These are phyloP conservation scores for Ricinus communis DNA, from an alignment of 345 rosid genomes.

Conservation along the genomic window DNA sequence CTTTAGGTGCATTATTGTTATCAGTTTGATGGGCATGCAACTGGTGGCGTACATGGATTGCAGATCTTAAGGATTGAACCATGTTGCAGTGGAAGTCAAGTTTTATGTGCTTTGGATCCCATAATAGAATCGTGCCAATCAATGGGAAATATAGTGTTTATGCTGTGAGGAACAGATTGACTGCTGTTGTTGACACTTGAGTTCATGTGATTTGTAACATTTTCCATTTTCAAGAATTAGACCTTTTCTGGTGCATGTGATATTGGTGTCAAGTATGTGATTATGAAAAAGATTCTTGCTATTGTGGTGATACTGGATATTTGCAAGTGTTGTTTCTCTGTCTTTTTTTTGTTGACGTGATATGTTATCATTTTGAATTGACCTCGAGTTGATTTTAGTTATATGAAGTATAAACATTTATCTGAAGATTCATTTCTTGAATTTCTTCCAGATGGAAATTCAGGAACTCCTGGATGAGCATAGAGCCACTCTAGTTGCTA, in stretches of 20 bases:
- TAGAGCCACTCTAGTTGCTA: conserved; percentile 46
- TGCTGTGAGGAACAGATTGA: background rate
- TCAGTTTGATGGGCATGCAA: background rate
- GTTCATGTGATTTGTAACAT: background rate
- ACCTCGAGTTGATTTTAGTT: background rate
- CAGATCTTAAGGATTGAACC: background rate
- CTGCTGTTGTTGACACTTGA: background rate
- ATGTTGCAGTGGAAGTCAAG: background rate
- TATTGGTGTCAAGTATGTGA: background rate
- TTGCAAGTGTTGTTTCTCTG: background rate
- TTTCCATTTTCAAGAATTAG: conserved; percentile 1
- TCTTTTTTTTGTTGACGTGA: background rate
- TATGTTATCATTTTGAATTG: background rate
- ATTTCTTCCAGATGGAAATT: conserved; percentile 54
- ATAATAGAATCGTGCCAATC: background rate
- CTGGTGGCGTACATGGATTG: background rate
- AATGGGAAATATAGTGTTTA: background rate
- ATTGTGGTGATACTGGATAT: background rate
- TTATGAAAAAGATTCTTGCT: background rate
- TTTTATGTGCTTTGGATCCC: background rate
- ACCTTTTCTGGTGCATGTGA: background rate
- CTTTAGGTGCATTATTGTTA: background rate
- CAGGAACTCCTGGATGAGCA: conserved; percentile 71
- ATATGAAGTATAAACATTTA: background rate
- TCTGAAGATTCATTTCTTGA: conserved; percentile 12